phyloP scores from a whole-genome alignment of 2,329 filamentous ascomycete species.

The Curvularia lunata region DNA sequence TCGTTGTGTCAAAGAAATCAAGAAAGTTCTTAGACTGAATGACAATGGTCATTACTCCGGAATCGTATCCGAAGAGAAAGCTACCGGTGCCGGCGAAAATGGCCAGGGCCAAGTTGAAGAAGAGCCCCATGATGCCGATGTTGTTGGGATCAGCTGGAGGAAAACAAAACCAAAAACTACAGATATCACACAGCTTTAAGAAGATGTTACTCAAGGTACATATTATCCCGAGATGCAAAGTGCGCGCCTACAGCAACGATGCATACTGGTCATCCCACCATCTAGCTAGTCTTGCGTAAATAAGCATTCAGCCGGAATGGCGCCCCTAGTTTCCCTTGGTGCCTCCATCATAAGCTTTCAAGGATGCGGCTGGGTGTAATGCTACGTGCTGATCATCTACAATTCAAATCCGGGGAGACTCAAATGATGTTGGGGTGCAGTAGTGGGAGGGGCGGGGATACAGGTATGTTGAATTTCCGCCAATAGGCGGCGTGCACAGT shows the following conservation, averaged over 20 bases:
- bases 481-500: constrained; percentile 20
- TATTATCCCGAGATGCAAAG: constrained; percentile 17
- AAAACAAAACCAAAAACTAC: neutral
- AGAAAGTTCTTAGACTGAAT: constrained; percentile 65
- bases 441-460: constrained; percentile 25
- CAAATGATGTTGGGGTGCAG: constrained; percentile 27
- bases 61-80: constrained; percentile 46
- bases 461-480: constrained; percentile 27
- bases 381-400: constrained; percentile 19
- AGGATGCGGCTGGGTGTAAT: constrained; percentile 8
- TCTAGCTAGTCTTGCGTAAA: constrained; percentile 12
- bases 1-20: constrained; percentile 61
- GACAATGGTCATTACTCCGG: constrained; percentile 56
- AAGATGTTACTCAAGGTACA: constrained; percentile 9
- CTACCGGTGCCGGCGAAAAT: constrained; percentile 54
- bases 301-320: constrained; percentile 27
- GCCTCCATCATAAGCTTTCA: neutral
- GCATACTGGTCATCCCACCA: constrained; percentile 19
- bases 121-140: constrained; percentile 46
- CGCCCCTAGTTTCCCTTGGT: constrained; percentile 34
- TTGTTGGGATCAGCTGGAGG: neutral
- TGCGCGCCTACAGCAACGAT: constrained; percentile 11
- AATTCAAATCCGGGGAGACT: constrained; percentile 21
- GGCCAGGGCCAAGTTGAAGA: constrained; percentile 53
- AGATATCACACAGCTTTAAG: neutral